A percentile compares a stretch with the other conserved stretches of the same genome.
Evolutionary conservation across 768 basidiomycete species (phyloP).

Genomic region (Boletus subparvulus): DNA sequence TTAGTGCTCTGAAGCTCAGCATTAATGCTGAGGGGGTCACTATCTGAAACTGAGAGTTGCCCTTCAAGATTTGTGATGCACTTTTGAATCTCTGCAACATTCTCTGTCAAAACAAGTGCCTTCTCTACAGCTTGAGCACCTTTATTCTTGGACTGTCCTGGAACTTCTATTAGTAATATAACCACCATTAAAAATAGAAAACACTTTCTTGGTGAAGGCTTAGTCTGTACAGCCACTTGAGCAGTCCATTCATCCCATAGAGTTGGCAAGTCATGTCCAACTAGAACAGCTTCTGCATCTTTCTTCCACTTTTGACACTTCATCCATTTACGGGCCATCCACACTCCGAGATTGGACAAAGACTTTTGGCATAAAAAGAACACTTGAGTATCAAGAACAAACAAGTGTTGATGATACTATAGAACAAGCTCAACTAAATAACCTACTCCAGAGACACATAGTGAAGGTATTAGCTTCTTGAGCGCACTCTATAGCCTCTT

Average conservation of each 20-base stretch:
- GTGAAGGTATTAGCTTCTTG: neutral
- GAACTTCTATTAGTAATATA: neutral
- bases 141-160: neutral
- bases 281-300: neutral
- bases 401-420: neutral
- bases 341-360: neutral
- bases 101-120: neutral
- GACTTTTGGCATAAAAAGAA: neutral
- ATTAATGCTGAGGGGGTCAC: neutral
- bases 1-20: neutral
- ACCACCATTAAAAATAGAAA: too few relatives aligned
- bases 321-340: neutral
- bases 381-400: neutral
- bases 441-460: neutral
- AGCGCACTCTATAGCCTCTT: neutral
- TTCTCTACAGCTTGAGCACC: neutral
- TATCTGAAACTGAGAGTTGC: neutral
- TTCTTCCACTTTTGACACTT: neutral
- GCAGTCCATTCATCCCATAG: neutral
- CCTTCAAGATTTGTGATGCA: neutral
- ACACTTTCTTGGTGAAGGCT: neutral
- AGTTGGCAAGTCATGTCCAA: neutral
- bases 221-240: neutral
- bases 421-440: too few relatives aligned
- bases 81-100: neutral